Evolutionary conservation across 345 rosid genomes (phyloP).

Genomic region (Stellera chamaejasme): DNA sequence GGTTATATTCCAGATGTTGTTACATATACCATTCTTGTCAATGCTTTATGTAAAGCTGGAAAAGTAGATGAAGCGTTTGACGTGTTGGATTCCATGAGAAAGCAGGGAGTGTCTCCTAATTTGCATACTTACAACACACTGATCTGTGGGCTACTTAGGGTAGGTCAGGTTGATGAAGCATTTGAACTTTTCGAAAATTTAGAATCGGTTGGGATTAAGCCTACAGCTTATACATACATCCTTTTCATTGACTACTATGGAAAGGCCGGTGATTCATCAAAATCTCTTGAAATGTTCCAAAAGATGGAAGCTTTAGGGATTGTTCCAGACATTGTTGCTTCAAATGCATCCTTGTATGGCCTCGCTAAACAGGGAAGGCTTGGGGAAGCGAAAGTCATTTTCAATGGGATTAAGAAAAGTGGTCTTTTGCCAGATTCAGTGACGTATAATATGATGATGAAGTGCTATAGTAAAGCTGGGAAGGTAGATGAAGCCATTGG

Average conservation of each 20-base stretch:
- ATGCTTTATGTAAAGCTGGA: conserved; percentile 64
- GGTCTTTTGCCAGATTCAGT: conserved; percentile 77
- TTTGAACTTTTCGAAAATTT: conserved; percentile 41
- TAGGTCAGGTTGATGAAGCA: conserved; percentile 52
- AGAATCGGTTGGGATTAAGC: conserved; percentile 56
- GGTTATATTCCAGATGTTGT: conserved; percentile 80
- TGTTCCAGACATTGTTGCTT: conserved; percentile 77
- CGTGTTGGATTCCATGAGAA: conserved; percentile 58
- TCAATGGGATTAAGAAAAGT: conserved; percentile 43
- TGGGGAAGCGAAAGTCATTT: conserved; percentile 65
- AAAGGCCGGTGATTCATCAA: conserved; percentile 51
- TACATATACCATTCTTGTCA: conserved; percentile 64
- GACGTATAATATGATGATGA: conserved; percentile 97
- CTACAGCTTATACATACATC: conserved; percentile 68
- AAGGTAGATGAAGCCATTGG: conserved; percentile 67
- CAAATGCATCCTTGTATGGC: conserved; percentile 79
- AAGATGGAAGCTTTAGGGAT: conserved; percentile 68
- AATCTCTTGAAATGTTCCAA: conserved; percentile 74
- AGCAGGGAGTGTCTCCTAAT: conserved; percentile 53
- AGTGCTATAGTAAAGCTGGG: conserved; percentile 72
- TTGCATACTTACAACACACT: conserved; percentile 77
- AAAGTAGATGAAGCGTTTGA: conserved; percentile 55
- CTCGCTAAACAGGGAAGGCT: conserved; percentile 62
- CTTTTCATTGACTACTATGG: conserved; percentile 92
- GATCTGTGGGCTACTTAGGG: conserved; percentile 67